Evolutionary conservation across 2,329 filamentous ascomycete species (phyloP).

Genomic region (Cordyceps javanica): DNA sequence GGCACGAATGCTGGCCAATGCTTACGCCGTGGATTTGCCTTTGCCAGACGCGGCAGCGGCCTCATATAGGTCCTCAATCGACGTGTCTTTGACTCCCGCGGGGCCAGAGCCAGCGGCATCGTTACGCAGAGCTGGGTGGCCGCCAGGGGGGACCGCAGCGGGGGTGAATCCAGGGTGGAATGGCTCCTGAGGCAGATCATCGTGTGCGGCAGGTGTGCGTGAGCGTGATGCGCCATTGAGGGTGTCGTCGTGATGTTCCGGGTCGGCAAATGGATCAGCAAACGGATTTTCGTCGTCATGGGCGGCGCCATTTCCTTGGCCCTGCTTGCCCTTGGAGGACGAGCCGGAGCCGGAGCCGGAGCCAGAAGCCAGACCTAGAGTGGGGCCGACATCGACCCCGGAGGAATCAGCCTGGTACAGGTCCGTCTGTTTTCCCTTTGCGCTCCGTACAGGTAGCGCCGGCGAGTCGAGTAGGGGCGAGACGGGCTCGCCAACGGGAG

Average conservation of each 20-base stretch:
- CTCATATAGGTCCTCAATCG: constrained; percentile 8
- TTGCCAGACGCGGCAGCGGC: constrained; percentile 1
- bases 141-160: background rate
- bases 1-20: background rate
- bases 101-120: background rate
- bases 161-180: constrained; percentile 32
- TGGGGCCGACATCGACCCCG: constrained; percentile 21
- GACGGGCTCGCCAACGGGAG: background rate
- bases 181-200: constrained; percentile 28
- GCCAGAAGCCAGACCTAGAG: constrained; percentile 12
- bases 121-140: background rate
- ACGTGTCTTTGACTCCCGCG: background rate
- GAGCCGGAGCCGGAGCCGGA: constrained; percentile 20
- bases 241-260: constrained; percentile 16
- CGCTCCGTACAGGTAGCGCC: constrained; percentile 18
- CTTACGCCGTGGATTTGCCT: background rate
- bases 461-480: constrained; percentile 8
- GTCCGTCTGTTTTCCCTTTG: constrained; percentile 29
- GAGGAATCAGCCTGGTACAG: constrained; percentile 19
- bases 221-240: background rate
- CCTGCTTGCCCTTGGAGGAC: constrained; percentile 12
- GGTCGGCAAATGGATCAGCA: constrained; percentile 32
- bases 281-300: constrained; percentile 21
- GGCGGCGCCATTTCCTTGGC: constrained; percentile 14
- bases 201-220: constrained; percentile 3